These are phyloP conservation scores for Globisporangium rhizosaccharum DNA, from an alignment of 352 stramenopile genomes.

Conservation along the genomic window DNA sequence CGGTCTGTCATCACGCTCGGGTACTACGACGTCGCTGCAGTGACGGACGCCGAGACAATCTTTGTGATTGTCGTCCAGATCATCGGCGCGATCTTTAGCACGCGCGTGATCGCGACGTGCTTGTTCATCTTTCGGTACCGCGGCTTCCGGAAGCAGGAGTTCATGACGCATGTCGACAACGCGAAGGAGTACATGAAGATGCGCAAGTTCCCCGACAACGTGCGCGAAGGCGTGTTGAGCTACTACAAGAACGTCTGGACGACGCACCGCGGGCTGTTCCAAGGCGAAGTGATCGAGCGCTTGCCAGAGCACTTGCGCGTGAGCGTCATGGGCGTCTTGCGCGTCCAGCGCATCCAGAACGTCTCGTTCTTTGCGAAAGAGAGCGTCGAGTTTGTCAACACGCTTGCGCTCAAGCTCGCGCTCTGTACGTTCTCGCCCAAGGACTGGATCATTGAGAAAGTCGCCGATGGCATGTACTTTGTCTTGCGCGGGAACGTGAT, in stretches of 20 bases:
- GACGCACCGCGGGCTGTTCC: conserved; percentile 38
- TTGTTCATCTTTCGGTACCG: conserved; percentile 68
- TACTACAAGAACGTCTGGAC: conserved; percentile 65
- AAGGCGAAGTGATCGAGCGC: conserved; percentile 37
- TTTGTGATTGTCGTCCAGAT: conserved; percentile 58
- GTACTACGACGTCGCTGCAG: conserved; percentile 53
- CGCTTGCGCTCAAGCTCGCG: conserved; percentile 42
- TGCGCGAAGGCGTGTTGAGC: conserved; percentile 45
- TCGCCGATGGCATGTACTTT: conserved; percentile 63
- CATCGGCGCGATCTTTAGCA: conserved; percentile 61
- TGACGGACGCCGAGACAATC: conserved; percentile 47
- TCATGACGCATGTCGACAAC: conserved; percentile 64
- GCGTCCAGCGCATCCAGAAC: conserved; percentile 51
- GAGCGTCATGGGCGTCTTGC: conserved; percentile 46
- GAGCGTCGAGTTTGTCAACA: conserved; percentile 68
- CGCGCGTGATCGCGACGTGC: conserved; percentile 59
- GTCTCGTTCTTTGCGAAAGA: conserved; percentile 60
- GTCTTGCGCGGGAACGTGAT: conserved; percentile 48
- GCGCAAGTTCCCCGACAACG: conserved; percentile 48
- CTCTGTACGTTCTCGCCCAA: conserved; percentile 54
- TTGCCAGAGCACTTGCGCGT: conserved; percentile 57
- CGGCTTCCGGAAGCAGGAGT: conserved; percentile 48
- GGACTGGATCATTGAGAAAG: conserved; percentile 70
- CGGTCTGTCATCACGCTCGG: conserved; percentile 50
- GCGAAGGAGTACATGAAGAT: conserved; percentile 74